phyloP scores from a whole-genome alignment of 2,329 filamentous ascomycete genomes.

The Cladophialophora yegresii region DNA sequence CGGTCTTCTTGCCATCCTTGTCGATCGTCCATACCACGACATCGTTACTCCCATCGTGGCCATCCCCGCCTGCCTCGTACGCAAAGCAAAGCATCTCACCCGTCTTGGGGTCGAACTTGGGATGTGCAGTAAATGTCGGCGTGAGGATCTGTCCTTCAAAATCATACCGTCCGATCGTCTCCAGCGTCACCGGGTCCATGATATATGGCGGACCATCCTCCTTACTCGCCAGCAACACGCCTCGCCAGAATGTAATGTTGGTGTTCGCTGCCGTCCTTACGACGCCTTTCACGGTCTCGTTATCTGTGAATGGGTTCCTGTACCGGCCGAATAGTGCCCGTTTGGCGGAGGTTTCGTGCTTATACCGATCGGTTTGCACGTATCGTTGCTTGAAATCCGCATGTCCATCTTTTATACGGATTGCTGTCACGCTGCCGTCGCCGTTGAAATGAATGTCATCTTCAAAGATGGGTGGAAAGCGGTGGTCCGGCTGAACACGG shows the following conservation, averaged over 20 bases:
- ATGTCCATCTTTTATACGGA: constrained; percentile 47
- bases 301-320: constrained; percentile 60
- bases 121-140: constrained; percentile 56
- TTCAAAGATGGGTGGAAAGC: constrained; percentile 58
- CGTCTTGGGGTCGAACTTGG: constrained; percentile 56
- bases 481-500: constrained; percentile 50
- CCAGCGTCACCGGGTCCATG: constrained; percentile 51
- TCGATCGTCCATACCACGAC: constrained; percentile 53
- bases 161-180: constrained; percentile 54
- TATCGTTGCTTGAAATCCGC: constrained; percentile 49
- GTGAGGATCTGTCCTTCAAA: constrained; percentile 53
- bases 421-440: constrained; percentile 49
- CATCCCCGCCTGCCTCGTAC: constrained; percentile 53
- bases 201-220: constrained; percentile 56
- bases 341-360: constrained; percentile 44
- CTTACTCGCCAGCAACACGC: constrained; percentile 51
- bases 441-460: constrained; percentile 56
- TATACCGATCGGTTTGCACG: constrained; percentile 48
- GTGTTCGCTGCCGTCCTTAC: constrained; percentile 61
- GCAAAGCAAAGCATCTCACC: constrained; percentile 57
- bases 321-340: constrained; percentile 57
- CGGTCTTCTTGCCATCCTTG: constrained; percentile 47
- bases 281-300: constrained; percentile 52
- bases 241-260: constrained; percentile 60
- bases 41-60: constrained; percentile 44